Evolutionary conservation across 352 stramenopile genomes (phyloP).

Genomic region (Globisporangium recalcitrans): DNA sequence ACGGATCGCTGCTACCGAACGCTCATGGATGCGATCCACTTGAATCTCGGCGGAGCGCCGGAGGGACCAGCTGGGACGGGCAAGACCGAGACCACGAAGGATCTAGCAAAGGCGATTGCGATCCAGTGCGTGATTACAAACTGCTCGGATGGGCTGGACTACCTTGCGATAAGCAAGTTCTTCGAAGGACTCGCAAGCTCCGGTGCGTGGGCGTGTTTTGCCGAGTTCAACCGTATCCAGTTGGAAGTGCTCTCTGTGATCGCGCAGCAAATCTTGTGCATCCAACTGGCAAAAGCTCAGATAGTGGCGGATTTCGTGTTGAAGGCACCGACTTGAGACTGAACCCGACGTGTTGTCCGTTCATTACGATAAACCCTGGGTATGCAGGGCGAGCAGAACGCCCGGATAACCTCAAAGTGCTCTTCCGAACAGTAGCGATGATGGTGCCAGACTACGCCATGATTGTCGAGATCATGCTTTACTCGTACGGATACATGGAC

Average conservation of each 20-base stretch:
- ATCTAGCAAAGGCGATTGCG: slow-evolving; percentile 89
- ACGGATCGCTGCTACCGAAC: slow-evolving; percentile 91
- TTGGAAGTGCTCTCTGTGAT: slow-evolving; percentile 91
- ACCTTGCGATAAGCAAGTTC: slow-evolving; percentile 92
- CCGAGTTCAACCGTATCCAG: slow-evolving; percentile 93
- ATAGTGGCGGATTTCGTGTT: slow-evolving; percentile 78
- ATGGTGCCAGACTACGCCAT: slow-evolving; percentile 93
- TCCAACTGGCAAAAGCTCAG: slow-evolving; percentile 84
- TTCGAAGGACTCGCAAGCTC: slow-evolving; percentile 90
- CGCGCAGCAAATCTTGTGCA: slow-evolving; percentile 90
- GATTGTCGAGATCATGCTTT: slow-evolving; percentile 93
- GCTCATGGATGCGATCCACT: slow-evolving; percentile 86
- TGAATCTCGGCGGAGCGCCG: slow-evolving; percentile 88
- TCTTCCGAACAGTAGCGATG: slow-evolving; percentile 92
- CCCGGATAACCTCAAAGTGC: slow-evolving; percentile 90
- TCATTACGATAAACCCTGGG: slow-evolving; percentile 92
- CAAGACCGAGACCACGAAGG: slow-evolving; percentile 92
- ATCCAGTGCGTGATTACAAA: slow-evolving; percentile 94
- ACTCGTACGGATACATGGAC: slow-evolving; percentile 91
- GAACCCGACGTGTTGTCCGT: slow-evolving; percentile 88
- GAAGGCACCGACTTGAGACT: slow-evolving; percentile 88
- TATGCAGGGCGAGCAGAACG: slow-evolving; percentile 88
- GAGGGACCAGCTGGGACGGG: slow-evolving; percentile 88
- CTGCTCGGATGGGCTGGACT: slow-evolving; percentile 87
- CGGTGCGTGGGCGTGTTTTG: slow-evolving; percentile 90